Evolutionary conservation across 257 asterid genomes (phyloP).

Genomic region (Anisodus acutangulus): DNA sequence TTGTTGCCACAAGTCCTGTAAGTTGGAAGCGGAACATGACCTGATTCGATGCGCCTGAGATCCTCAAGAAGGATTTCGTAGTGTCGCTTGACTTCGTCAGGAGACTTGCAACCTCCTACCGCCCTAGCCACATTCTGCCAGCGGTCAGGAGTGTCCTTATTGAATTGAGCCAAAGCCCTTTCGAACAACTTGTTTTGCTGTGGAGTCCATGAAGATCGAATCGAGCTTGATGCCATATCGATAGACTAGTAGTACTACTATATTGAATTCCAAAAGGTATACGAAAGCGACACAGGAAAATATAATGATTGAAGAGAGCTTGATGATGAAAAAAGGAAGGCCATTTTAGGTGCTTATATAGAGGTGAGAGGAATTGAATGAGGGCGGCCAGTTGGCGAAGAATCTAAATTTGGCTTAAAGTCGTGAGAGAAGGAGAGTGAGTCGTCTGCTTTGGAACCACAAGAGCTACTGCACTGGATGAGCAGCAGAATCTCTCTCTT

Average conservation of each 20-base stretch:
- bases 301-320: too few relatives aligned
- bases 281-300: neutral
- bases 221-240: slow-evolving; percentile 54
- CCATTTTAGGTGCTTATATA: slow-evolving; percentile 29
- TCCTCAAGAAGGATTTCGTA: slow-evolving; percentile 72
- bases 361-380: neutral
- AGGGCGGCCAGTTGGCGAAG: slow-evolving; percentile 27
- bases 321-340: slow-evolving; percentile 2
- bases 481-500: neutral
- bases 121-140: slow-evolving; percentile 82
- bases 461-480: neutral
- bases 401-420: slow-evolving; percentile 37
- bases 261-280: neutral
- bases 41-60: slow-evolving; percentile 70
- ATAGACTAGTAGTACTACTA: too few relatives aligned
- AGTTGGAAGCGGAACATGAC: slow-evolving; percentile 61
- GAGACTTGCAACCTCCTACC: slow-evolving; percentile 70
- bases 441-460: slow-evolving; percentile 36
- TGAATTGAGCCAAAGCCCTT: slow-evolving; percentile 67
- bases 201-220: slow-evolving; percentile 59
- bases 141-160: slow-evolving; percentile 72
- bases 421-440: slow-evolving; percentile 31
- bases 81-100: slow-evolving; percentile 71
- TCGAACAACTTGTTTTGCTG: slow-evolving; percentile 73
- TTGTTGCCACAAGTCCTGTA: too few relatives aligned